Percentiles rank a stretch among this genome's conserved stretches.
These are phyloP conservation scores for Paraphysoderma sedebokerense DNA, from an alignment of 371 early-diverging fungal genomes.

Conservation along the genomic window DNA sequence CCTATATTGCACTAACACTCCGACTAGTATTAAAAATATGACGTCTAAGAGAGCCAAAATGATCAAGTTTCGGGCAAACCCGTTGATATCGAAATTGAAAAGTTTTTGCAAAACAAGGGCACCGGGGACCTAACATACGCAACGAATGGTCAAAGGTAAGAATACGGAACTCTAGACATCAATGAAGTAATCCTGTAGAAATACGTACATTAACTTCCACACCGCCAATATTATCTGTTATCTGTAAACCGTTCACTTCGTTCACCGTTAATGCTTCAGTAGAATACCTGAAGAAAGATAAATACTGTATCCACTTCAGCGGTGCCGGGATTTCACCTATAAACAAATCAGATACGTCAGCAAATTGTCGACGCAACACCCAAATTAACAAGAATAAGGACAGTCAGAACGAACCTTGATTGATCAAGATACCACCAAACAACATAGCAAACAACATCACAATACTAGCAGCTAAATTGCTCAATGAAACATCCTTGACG, in stretches of 20 bases:
- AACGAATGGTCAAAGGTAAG: no score
- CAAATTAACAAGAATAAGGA: no score
- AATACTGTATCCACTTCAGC: constrained; percentile 19
- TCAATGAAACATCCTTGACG: constrained; percentile 15
- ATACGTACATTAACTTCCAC: constrained; percentile 10
- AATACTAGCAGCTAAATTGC: constrained; percentile 20
- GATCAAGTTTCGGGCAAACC: constrained; percentile 23
- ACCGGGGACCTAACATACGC: constrained; percentile 27
- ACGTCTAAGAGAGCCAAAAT: constrained; percentile 9
- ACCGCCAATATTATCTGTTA: constrained; percentile 15
- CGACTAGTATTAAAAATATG: no score
- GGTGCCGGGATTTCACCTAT: constrained; percentile 12
- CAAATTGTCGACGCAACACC: no score
- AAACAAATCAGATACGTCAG: constrained; percentile 2
- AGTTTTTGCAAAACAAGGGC: constrained; percentile 25
- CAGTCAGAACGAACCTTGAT: no score
- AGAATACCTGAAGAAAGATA: constrained; percentile 22
- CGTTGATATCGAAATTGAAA: constrained; percentile 29
- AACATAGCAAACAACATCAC: constrained; percentile 28
- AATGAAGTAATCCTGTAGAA: no score
- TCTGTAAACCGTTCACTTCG: constrained; percentile 14
- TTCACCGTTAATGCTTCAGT: constrained; percentile 27
- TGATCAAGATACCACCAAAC: constrained; percentile 27
- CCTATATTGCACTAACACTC: no score
- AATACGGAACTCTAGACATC: no score